phyloP scores from a whole-genome alignment of 2,329 filamentous ascomycete species.

The Emmonsiellopsis sp. region DNA sequence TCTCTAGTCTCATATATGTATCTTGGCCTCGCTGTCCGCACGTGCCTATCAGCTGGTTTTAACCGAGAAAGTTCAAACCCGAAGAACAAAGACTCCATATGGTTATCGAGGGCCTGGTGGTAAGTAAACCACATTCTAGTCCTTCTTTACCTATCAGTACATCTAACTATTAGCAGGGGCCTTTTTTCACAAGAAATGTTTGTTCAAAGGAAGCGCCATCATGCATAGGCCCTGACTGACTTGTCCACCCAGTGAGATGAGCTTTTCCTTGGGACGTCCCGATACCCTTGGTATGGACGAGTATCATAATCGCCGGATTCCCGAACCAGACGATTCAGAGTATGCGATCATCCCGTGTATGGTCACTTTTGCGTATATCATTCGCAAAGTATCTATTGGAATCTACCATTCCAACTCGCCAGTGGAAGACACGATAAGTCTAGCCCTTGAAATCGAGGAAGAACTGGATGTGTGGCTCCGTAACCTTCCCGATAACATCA shows the following conservation, averaged over 20 bases:
- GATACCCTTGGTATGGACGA: slow-evolving; percentile 42
- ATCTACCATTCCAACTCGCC: slow-evolving; percentile 29
- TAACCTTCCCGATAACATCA: slow-evolving; percentile 23
- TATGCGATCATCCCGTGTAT: slow-evolving; percentile 33
- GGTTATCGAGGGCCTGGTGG: slow-evolving; percentile 41
- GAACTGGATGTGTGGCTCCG: slow-evolving; percentile 29
- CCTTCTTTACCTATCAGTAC: background rate
- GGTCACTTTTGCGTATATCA: slow-evolving; percentile 33
- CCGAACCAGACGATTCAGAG: slow-evolving; percentile 26
- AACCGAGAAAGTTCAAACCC: slow-evolving; percentile 33
- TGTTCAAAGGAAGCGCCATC: slow-evolving; percentile 3
- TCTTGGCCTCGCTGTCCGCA: slow-evolving; percentile 40
- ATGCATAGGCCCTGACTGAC: background rate
- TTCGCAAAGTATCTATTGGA: slow-evolving; percentile 31
- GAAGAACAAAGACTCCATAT: slow-evolving; percentile 26
- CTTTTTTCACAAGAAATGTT: slow-evolving; percentile 39
- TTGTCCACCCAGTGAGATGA: slow-evolving; percentile 31
- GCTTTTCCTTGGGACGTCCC: slow-evolving; percentile 41
- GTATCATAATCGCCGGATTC: slow-evolving; percentile 39
- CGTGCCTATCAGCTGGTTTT: slow-evolving; percentile 40
- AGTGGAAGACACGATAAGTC: slow-evolving; percentile 26
- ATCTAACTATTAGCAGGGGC: slow-evolving; percentile 23
- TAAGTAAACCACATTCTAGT: slow-evolving; percentile 14
- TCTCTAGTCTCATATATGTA: slow-evolving; percentile 38
- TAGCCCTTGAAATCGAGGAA: slow-evolving; percentile 27